Evolutionary conservation across 73 alveolate species (phyloP).

Genomic region (Paramecium sonneborni): DNA sequence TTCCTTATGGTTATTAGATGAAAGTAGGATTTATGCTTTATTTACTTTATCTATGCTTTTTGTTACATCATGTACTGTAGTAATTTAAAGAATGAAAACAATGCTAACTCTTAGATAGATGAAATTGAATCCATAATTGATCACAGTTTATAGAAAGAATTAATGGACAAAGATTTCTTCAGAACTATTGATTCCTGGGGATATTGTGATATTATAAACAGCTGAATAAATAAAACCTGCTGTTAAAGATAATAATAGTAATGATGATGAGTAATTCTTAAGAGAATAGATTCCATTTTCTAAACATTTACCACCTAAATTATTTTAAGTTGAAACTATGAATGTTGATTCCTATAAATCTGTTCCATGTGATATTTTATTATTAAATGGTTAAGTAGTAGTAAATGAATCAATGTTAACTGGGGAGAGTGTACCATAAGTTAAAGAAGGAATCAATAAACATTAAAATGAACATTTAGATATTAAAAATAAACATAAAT

Average conservation of each 20-base stretch:
- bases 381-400: slow-evolving; percentile 85
- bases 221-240: slow-evolving; percentile 75
- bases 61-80: slow-evolving; percentile 92
- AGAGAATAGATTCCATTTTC: slow-evolving; percentile 53
- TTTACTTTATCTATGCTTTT: slow-evolving; percentile 88
- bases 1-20: slow-evolving; percentile 95
- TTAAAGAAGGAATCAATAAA: slow-evolving; percentile 87
- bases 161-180: slow-evolving; percentile 81
- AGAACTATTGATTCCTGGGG: slow-evolving; percentile 92
- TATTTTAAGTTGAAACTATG: slow-evolving; percentile 35
- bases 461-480: slow-evolving; percentile 80
- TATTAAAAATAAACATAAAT: slow-evolving; percentile 80
- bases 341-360: slow-evolving; percentile 67
- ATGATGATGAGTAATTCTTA: slow-evolving; percentile 54
- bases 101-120: slow-evolving; percentile 90
- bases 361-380: slow-evolving; percentile 83
- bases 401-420: slow-evolving; percentile 96
- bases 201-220: slow-evolving; percentile 74
- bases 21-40: slow-evolving; percentile 92
- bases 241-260: slow-evolving; percentile 64
- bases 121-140: slow-evolving; percentile 90
- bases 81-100: slow-evolving; percentile 90
- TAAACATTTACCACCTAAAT: slow-evolving; percentile 41
- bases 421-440: slow-evolving; percentile 94
- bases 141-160: slow-evolving; percentile 78